Percentiles rank a stretch among this genome's conserved stretches.
Evolutionary conservation across 768 basidiomycete species (phyloP).

Genomic region (Calocera cornea): DNA sequence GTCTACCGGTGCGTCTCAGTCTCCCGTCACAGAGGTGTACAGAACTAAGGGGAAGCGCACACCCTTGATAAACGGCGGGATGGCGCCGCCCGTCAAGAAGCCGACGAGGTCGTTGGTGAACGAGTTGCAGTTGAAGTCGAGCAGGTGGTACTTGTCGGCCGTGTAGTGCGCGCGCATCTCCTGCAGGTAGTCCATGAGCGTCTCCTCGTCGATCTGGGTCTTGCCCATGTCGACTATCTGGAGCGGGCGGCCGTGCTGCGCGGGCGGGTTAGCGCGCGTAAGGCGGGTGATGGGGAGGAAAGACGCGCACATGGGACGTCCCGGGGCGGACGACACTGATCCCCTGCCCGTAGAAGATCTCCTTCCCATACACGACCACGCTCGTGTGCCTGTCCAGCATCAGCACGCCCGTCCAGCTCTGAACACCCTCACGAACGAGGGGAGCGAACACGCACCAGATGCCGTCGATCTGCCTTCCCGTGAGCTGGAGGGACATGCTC

Average conservation of each 20-base stretch:
- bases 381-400: slow-evolving; percentile 67
- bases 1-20: slow-evolving; percentile 35
- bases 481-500: slow-evolving; percentile 63
- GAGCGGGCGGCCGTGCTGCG: slow-evolving; percentile 60
- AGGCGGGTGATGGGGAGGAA: neutral
- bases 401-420: neutral
- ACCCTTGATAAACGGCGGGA: slow-evolving; percentile 77
- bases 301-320: slow-evolving; percentile 55
- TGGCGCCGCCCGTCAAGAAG: slow-evolving; percentile 70
- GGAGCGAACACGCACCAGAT: slow-evolving; percentile 49
- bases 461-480: slow-evolving; percentile 82
- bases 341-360: slow-evolving; percentile 84
- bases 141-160: slow-evolving; percentile 52
- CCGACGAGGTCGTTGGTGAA: slow-evolving; percentile 82
- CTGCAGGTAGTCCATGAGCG: slow-evolving; percentile 69
- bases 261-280: neutral
- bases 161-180: slow-evolving; percentile 72
- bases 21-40: neutral
- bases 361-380: slow-evolving; percentile 72
- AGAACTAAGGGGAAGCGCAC: slow-evolving; percentile 13
- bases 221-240: slow-evolving; percentile 62
- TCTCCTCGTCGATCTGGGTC: slow-evolving; percentile 68
- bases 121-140: slow-evolving; percentile 91
- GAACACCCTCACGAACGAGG: neutral
- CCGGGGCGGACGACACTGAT: slow-evolving; percentile 62